Conservation (phyloP, 441 rosid species). For the Erodium moschatum region DNA sequence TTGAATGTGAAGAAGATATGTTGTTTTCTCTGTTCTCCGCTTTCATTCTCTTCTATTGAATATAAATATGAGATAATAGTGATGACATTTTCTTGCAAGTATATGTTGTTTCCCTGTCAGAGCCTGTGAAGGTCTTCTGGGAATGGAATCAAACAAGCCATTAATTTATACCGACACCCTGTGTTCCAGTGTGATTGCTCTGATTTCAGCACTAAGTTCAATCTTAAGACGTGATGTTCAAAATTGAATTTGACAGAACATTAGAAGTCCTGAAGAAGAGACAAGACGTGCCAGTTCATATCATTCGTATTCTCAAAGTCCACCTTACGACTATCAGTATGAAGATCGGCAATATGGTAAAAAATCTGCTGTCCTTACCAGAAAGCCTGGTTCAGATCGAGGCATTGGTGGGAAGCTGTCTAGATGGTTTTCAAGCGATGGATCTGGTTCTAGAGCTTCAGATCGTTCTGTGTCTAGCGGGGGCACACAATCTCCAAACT, state of each 20-base stretch:
- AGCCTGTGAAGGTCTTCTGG: not conserved
- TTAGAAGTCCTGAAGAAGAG: constrained; percentile 48
- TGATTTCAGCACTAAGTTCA: constrained; percentile 17
- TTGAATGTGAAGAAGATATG: not conserved
- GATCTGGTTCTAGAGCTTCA: constrained; percentile 71
- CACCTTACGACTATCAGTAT: constrained; percentile 93
- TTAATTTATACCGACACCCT: constrained; percentile 15
- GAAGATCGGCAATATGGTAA: constrained; percentile 82
- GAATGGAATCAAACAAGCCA: not conserved
- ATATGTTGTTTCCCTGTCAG: constrained; percentile 5
- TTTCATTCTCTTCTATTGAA: not conserved
- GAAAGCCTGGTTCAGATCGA: constrained; percentile 89
- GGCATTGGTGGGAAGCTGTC: constrained; percentile 54
- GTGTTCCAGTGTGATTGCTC: constrained; percentile 10
- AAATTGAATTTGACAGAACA: constrained; percentile 38
- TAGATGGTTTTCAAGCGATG: constrained; percentile 76
- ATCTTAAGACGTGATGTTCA: constrained; percentile 19
- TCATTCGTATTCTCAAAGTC: constrained; percentile 97
- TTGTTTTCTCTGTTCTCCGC: not conserved
- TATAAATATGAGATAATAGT: not conserved
- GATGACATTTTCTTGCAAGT: not conserved
- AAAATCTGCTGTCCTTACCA: constrained; percentile 47
- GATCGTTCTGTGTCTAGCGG: constrained; percentile 76
- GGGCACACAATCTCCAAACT: constrained; percentile 60
- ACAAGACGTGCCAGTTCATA: constrained; percentile 86